Evolutionary conservation across 225 moss, liverwort and hornwort species (phyloP), one percentile per base, ranked within the genome.

Genomic region (Pseudoscleropodium purum): DNA sequence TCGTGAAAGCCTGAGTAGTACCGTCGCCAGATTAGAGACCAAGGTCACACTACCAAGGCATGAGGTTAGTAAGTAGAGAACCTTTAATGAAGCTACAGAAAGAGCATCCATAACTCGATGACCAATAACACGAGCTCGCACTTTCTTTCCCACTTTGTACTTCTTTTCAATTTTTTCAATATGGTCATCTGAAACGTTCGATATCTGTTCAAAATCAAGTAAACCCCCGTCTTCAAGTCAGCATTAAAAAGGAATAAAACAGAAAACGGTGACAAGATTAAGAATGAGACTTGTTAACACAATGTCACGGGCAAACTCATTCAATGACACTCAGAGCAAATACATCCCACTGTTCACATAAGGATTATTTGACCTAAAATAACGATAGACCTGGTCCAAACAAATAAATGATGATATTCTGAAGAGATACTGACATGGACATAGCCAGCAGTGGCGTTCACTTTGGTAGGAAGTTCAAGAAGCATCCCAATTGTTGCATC

Each of bases 81-180:
- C 98, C 97, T 98, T 98, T 89, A 98, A 89, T 73, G 97, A 97
- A 74, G 89, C 94, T 76, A 90, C 90, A 70, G 95, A 92, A 59
- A 99, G 94, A 65, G 94, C 97, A 89, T 99, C 99, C 95, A 99
- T 94, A 82, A 94, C 92, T 92, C 99, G 95, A 92, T 95, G 94
- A 79, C 99, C 99, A 76, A 92, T 97, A 17, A 97, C 94, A 75
- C 97, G 95, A 51, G 95, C 96, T 87, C 72, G 92, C 45, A 97
- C 97, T 91, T 93, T 96, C 87, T 93, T 96, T 72, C 99, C 99
- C 91, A 93, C 92, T 81, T 85, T 91, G 80, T 94, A 99, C 87
- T 95, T 97, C 91, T 97, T 96, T 88, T 97, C 99, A 81, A 99
- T 89, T 86, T 97, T 99, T 84, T 94, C 96, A 87, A 96, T 89